Percentiles rank a stretch among this genome's conserved stretches.
phyloP scores from a whole-genome alignment of 2,329 filamentous ascomycete species.

The Alternaria arbusti region DNA sequence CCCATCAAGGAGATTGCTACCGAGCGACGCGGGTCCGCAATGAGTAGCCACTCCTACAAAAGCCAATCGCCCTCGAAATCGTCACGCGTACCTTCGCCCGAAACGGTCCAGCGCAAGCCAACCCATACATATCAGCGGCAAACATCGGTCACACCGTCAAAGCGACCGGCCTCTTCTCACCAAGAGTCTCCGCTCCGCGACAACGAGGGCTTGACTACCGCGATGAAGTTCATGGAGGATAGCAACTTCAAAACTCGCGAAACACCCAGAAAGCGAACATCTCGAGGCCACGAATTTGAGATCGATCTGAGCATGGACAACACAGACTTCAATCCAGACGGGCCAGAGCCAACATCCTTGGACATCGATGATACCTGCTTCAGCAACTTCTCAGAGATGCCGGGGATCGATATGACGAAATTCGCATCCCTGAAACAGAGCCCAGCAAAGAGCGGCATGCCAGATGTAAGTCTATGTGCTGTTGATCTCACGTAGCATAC shows the following conservation, averaged over 20 bases:
- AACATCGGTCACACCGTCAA: conserved; percentile 22
- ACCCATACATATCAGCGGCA: conserved; percentile 20
- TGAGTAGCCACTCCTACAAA: conserved; percentile 34
- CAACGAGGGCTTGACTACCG: conserved; percentile 48
- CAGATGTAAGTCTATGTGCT: conserved; percentile 20
- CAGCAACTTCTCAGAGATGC: conserved; percentile 87
- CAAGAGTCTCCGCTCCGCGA: conserved; percentile 40
- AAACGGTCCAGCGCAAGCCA: conserved; percentile 19
- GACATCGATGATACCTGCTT: conserved; percentile 74
- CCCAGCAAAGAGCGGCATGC: conserved; percentile 50
- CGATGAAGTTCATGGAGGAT: conserved; percentile 44
- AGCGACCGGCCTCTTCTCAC: conserved; percentile 28
- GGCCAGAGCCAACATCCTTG: conserved; percentile 37
- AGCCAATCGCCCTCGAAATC: conserved; percentile 38
- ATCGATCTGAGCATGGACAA: conserved; percentile 35
- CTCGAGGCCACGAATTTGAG: conserved; percentile 25
- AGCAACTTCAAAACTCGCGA: conserved; percentile 28
- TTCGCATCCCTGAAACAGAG: conserved; percentile 74
- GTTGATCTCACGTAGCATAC: neutral
- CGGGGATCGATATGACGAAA: conserved; percentile 76
- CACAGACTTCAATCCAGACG: conserved; percentile 43
- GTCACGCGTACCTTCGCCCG: conserved; percentile 30
- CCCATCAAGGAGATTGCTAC: conserved; percentile 28
- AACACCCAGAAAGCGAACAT: conserved; percentile 29
- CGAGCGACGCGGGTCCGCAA: conserved; percentile 34